These are phyloP conservation scores for Pilatotrama ljubarskyi DNA, from an alignment of 768 basidiomycete species.

Conservation along the genomic window DNA sequence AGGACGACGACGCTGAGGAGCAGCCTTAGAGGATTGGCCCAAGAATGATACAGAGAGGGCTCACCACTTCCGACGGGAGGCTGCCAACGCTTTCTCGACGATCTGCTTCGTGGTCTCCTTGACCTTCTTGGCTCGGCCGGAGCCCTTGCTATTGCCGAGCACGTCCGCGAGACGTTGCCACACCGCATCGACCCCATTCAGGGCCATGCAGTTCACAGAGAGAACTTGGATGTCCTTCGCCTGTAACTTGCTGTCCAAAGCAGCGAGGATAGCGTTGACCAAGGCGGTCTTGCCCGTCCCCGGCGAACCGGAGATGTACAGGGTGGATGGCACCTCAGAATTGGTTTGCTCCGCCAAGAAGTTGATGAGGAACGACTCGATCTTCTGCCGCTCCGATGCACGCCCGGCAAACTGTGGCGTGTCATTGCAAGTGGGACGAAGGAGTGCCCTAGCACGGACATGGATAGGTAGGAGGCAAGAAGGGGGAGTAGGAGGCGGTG, in stretches of 20 bases:
- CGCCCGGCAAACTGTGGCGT: slow-evolving; percentile 65
- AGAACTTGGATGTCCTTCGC: slow-evolving; percentile 49
- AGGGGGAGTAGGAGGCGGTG: slow-evolving; percentile 65
- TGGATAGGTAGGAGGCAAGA: slow-evolving; percentile 46
- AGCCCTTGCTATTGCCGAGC: slow-evolving; percentile 42
- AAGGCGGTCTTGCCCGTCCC: slow-evolving; percentile 93
- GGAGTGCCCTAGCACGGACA: slow-evolving; percentile 63
- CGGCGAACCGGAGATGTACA: slow-evolving; percentile 92
- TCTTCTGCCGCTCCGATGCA: slow-evolving; percentile 56
- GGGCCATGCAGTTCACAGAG: slow-evolving; percentile 71
- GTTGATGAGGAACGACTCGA: slow-evolving; percentile 58
- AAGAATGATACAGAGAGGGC: neutral
- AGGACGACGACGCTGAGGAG: slow-evolving; percentile 66
- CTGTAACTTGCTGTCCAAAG: slow-evolving; percentile 38
- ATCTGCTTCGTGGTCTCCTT: slow-evolving; percentile 38
- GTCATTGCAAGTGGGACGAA: slow-evolving; percentile 70
- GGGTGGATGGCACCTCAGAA: slow-evolving; percentile 39
- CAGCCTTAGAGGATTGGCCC: slow-evolving; percentile 21
- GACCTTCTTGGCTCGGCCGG: slow-evolving; percentile 41
- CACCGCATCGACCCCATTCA: slow-evolving; percentile 63
- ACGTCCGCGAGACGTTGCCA: slow-evolving; percentile 71
- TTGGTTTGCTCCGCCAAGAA: slow-evolving; percentile 44
- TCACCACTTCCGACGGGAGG: slow-evolving; percentile 56
- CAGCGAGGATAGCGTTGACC: slow-evolving; percentile 61
- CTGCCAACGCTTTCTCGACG: slow-evolving; percentile 46